These are phyloP conservation scores for Aspergillus flavus DNA, from an alignment of 2,329 filamentous ascomycete species.

Conservation along the genomic window DNA sequence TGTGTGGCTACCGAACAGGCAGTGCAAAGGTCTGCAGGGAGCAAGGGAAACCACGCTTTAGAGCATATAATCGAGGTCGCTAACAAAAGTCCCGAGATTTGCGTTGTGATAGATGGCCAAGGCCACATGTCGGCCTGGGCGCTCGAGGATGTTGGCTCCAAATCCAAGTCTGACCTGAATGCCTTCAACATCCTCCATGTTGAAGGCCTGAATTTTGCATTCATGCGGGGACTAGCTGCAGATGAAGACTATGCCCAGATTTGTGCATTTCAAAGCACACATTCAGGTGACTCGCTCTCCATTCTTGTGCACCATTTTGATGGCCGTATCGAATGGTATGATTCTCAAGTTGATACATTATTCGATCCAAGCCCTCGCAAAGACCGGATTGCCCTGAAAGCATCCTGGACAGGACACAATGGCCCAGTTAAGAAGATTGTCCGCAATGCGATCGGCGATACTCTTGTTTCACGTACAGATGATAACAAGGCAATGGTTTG, in stretches of 20 bases:
- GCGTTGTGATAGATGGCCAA: conserved; percentile 78
- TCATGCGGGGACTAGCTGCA: conserved; percentile 32
- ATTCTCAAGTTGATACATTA: conserved; percentile 74
- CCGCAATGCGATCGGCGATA: conserved; percentile 77
- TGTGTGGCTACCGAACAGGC: conserved; percentile 74
- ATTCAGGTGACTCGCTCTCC: conserved; percentile 64
- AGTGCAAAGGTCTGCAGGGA: conserved; percentile 63
- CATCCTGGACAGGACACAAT: conserved; percentile 83
- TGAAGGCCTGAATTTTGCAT: conserved; percentile 56
- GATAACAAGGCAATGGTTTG: conserved; percentile 81
- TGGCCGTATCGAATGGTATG: conserved; percentile 79
- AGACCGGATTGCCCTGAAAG: conserved; percentile 62
- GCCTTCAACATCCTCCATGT: conserved; percentile 88
- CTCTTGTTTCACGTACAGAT: conserved; percentile 78
- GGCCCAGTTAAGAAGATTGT: conserved; percentile 81
- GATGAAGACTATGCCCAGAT: conserved; percentile 67
- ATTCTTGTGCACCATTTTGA: conserved; percentile 83
- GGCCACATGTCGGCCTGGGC: conserved; percentile 93
- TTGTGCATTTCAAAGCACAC: conserved; percentile 69
- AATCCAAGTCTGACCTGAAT: conserved; percentile 64
- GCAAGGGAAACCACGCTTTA: conserved; percentile 70
- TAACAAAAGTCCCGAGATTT: conserved; percentile 83
- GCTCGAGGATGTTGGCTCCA: conserved; percentile 80
- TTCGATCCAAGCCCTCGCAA: conserved; percentile 70
- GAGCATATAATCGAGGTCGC: conserved; percentile 85